Percentiles rank a stretch among this genome's conserved stretches.
These are phyloP conservation scores for Yamadazyma buinensis DNA, from an alignment of 1,139 yeast species.

Conservation along the genomic window DNA sequence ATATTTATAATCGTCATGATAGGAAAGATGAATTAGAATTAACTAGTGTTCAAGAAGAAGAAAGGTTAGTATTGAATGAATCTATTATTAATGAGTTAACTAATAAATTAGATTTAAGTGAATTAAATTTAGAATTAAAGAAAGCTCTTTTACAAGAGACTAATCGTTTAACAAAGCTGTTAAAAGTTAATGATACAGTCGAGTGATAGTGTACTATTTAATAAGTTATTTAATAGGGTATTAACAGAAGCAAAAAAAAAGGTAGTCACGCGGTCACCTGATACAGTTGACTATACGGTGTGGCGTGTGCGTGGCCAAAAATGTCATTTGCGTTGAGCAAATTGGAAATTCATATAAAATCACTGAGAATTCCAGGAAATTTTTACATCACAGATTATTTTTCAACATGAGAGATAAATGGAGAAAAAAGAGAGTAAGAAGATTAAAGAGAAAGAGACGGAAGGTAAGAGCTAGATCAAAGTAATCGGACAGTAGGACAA, in stretches of 20 bases:
- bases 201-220: constrained; percentile 2
- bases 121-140: constrained; percentile 34
- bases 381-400: constrained; percentile 11
- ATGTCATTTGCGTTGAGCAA: neutral
- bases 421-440: constrained; percentile 99
- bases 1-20: constrained; percentile 6
- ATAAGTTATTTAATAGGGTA: neutral
- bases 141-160: constrained; percentile 50
- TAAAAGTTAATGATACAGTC: constrained; percentile 19
- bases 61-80: constrained; percentile 27
- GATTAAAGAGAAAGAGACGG: constrained; percentile 99
- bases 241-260: neutral
- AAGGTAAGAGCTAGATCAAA: constrained; percentile 99
- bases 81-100: constrained; percentile 30
- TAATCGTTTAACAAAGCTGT: constrained; percentile 19
- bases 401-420: constrained; percentile 82
- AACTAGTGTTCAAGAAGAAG: constrained; percentile 20
- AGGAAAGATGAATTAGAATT: constrained; percentile 9
- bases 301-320: neutral
- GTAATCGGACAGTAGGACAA: constrained; percentile 55
- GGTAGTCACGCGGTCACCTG: constrained; percentile 4
- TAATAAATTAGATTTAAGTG: constrained; percentile 27
- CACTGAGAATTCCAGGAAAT: constrained; percentile 4
- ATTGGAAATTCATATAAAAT: too few species aligned
- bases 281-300: too few species aligned